Percentiles rank a stretch among this genome's conserved stretches.
These are phyloP conservation scores for Populus hybrid DNA, from an alignment of 441 rosid genomes.

Conservation along the genomic window DNA sequence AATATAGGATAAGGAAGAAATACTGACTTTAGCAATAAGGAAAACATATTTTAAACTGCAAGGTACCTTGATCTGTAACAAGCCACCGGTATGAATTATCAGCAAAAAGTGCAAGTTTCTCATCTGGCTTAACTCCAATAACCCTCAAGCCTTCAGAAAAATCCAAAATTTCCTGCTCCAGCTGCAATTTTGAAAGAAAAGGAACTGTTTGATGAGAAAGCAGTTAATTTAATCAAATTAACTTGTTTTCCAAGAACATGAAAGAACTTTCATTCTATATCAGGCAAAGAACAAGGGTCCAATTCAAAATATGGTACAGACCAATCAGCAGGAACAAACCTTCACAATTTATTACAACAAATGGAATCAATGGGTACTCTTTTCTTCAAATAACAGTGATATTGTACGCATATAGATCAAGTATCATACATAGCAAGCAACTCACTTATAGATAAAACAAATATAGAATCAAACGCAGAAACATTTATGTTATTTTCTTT, in stretches of 20 bases:
- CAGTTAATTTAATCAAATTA: neutral
- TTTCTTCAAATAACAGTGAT: neutral
- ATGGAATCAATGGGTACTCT: neutral
- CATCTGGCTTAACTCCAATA: conserved; percentile 77
- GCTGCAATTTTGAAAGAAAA: conserved; percentile 41
- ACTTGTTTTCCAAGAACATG: neutral
- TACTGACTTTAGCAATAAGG: neutral
- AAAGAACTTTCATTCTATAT: neutral
- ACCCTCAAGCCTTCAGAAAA: conserved; percentile 91
- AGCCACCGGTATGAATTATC: conserved; percentile 98
- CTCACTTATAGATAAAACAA: no score
- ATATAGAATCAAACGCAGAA: no score
- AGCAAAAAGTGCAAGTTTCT: conserved; percentile 86
- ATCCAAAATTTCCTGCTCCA: conserved; percentile 82
- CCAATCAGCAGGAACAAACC: neutral
- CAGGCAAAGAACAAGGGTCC: neutral
- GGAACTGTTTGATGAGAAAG: conserved; percentile 21
- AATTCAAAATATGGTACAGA: neutral
- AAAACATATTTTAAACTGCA: conserved; percentile 2
- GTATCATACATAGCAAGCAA: neutral
- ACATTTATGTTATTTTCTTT: no score
- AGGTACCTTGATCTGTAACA: conserved; percentile 90
- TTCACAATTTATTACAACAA: neutral
- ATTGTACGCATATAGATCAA: neutral
- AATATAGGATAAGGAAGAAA: neutral